These are phyloP conservation scores for Pisolithus microcarpus DNA, from an alignment of 768 basidiomycete species.

Conservation along the genomic window DNA sequence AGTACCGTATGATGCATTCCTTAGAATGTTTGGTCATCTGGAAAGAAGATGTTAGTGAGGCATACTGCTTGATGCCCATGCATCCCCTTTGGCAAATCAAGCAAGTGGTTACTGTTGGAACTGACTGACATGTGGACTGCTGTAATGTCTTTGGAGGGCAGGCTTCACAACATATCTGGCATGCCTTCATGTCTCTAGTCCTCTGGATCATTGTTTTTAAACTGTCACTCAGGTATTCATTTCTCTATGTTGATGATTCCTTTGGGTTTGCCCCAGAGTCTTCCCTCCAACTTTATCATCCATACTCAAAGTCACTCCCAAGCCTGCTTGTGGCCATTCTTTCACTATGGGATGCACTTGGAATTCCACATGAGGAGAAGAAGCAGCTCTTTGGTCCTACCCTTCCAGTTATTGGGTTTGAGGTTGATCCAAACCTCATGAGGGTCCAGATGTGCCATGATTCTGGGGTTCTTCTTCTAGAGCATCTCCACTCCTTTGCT, in stretches of 20 bases:
- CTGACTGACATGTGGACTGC: constrained; percentile 22
- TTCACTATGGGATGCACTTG: constrained; percentile 23
- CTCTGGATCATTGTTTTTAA: constrained; percentile 22
- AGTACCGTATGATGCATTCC: not conserved
- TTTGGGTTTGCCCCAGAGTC: constrained; percentile 2
- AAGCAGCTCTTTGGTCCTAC: constrained; percentile 25
- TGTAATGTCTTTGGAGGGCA: constrained; percentile 20
- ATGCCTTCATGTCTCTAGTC: constrained; percentile 26
- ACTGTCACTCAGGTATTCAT: constrained; percentile 1
- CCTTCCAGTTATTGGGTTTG: constrained; percentile 33
- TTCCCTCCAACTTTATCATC: not conserved
- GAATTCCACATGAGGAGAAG: constrained; percentile 21
- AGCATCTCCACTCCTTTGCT: constrained; percentile 6
- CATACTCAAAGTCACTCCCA: not conserved
- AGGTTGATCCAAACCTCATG: constrained; percentile 23
- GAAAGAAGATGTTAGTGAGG: constrained; percentile 34
- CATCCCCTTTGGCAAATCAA: constrained; percentile 36
- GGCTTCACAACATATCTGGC: constrained; percentile 19
- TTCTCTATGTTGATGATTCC: constrained; percentile 25
- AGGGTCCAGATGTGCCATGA: constrained; percentile 15
- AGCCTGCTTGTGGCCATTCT: constrained; percentile 14
- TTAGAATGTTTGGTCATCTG: constrained; percentile 2
- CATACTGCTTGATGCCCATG: constrained; percentile 31
- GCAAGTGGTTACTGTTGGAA: constrained; percentile 30
- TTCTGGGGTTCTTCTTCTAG: constrained; percentile 11